These are phyloP conservation scores for Talaromyces thailandensis DNA, from an alignment of 495 filamentous ascomycete genomes.

Conservation along the genomic window DNA sequence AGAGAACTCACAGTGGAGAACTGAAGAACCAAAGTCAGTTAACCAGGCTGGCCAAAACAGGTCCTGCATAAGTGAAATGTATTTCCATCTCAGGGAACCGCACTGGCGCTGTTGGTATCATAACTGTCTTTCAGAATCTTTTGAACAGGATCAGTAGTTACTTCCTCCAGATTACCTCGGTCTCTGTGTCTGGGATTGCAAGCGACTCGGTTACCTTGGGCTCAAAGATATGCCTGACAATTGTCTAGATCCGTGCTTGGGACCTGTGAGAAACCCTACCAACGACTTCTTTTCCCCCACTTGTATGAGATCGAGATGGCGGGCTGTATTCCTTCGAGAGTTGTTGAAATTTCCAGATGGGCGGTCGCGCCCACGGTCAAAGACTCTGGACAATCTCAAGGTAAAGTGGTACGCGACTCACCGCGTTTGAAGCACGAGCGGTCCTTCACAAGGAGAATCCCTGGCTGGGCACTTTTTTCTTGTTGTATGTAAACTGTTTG, in stretches of 20 bases:
- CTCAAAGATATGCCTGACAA: background rate
- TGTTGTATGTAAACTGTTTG: too few species aligned
- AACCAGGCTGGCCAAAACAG: background rate
- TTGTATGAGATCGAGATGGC: background rate
- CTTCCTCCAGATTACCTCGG: background rate
- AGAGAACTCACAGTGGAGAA: background rate
- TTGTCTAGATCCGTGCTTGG: background rate
- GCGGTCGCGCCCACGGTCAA: background rate
- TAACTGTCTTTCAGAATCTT: background rate
- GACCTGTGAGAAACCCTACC: background rate
- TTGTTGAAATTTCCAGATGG: background rate
- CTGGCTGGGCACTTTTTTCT: too few species aligned
- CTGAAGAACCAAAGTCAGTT: background rate
- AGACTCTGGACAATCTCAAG: background rate
- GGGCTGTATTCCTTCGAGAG: background rate
- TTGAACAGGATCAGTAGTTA: background rate
- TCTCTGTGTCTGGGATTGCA: background rate
- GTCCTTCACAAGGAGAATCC: too few species aligned
- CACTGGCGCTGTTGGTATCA: background rate
- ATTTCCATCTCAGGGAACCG: background rate
- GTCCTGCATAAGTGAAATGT: background rate
- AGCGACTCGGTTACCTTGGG: background rate
- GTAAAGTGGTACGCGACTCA: too few species aligned
- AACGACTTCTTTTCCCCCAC: background rate
- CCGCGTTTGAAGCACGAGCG: too few species aligned